Evolutionary conservation across 257 asterid species (phyloP).

Genomic region (Salvia hispanica): DNA sequence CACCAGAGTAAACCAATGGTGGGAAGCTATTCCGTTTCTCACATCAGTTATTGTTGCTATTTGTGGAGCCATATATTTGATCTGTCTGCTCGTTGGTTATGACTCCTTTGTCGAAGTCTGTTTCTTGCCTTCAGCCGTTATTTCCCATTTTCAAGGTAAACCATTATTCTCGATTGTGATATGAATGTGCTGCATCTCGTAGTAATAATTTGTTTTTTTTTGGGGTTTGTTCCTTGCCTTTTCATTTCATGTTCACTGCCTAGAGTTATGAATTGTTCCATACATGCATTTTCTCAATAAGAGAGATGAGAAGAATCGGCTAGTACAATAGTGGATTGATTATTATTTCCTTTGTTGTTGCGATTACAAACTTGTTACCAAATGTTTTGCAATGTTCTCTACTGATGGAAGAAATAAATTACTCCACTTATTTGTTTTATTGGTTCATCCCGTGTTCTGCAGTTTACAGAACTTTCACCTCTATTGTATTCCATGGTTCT

Average conservation of each 20-base stretch:
- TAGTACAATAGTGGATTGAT: neutral
- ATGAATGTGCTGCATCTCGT: slow-evolving; percentile 10
- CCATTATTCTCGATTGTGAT: slow-evolving; percentile 14
- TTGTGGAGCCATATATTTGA: slow-evolving; percentile 81
- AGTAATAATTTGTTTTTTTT: neutral
- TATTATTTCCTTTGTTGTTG: neutral
- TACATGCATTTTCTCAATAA: neutral
- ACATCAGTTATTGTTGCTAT: slow-evolving; percentile 69
- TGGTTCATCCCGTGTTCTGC: slow-evolving; percentile 32
- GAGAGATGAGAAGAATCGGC: slow-evolving; percentile 4
- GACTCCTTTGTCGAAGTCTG: slow-evolving; percentile 91
- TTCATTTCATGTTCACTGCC: slow-evolving; percentile 2
- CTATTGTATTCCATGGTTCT: slow-evolving; percentile 89
- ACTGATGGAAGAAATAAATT: neutral
- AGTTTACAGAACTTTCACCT: slow-evolving; percentile 86
- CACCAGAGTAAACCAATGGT: slow-evolving; percentile 87
- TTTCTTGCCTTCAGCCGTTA: slow-evolving; percentile 81
- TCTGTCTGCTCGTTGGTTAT: slow-evolving; percentile 85
- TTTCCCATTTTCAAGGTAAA: slow-evolving; percentile 85
- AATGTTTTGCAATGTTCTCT: neutral
- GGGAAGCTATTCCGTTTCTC: slow-evolving; percentile 91
- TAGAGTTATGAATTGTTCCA: neutral
- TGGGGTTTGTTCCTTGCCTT: neutral
- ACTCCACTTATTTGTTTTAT: neutral
- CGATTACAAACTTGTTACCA: neutral